Percentiles rank a stretch among this genome's conserved stretches.
These are phyloP conservation scores for Pisolithus orientalis DNA, from an alignment of 768 basidiomycete species.

Conservation along the genomic window DNA sequence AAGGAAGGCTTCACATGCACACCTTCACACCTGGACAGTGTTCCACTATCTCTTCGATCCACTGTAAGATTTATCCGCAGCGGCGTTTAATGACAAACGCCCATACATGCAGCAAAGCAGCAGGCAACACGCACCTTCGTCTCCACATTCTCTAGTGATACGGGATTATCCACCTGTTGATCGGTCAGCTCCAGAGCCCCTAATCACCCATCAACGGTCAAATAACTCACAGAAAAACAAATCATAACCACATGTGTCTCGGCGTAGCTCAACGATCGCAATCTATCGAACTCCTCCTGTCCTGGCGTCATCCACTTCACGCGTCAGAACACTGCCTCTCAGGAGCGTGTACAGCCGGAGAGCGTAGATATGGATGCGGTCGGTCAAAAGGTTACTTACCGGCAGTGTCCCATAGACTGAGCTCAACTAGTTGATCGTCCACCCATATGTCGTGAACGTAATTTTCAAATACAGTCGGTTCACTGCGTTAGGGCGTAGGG, in stretches of 20 bases:
- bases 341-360: not conserved
- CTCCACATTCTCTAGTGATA: conserved; percentile 95
- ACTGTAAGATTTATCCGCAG: conserved; percentile 40
- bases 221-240: conserved; percentile 76
- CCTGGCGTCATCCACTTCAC: conserved; percentile 43
- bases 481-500: conserved; percentile 35
- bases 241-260: conserved; percentile 96
- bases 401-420: conserved; percentile 97
- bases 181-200: not conserved
- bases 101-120: not conserved
- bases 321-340: conserved; percentile 20
- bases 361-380: not conserved
- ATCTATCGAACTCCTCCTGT: conserved; percentile 92
- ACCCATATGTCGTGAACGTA: conserved; percentile 87
- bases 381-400: conserved; percentile 39
- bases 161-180: conserved; percentile 81
- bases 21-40: conserved; percentile 96
- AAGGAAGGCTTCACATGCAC: conserved; percentile 12
- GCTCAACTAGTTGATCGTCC: conserved; percentile 82
- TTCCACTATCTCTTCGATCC: conserved; percentile 89
- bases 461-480: conserved; percentile 96
- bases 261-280: conserved; percentile 92
- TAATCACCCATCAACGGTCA: not conserved
- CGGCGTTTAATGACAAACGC: not conserved
- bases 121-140: conserved; percentile 56